Evolutionary conservation across 257 asterid genomes (phyloP).

Genomic region (Penstemon newberryi): DNA sequence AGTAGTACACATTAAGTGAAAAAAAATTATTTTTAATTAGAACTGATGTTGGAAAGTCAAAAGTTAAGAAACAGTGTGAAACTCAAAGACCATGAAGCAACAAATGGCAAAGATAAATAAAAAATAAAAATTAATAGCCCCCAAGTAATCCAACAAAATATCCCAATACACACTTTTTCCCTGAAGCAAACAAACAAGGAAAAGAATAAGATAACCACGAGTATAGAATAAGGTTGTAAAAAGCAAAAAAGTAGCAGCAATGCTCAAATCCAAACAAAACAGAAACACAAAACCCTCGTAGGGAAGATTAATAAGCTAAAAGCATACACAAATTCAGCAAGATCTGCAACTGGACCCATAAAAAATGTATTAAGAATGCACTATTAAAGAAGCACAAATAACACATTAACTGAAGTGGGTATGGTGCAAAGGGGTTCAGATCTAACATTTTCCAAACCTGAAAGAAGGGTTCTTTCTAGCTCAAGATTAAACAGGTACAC

Average conservation of each 20-base stretch:
- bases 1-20: no score
- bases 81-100: no score
- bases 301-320: conserved; percentile 4
- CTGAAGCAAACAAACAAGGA: no score
- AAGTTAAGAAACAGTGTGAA: not conserved
- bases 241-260: conserved; percentile 4
- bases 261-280: not conserved
- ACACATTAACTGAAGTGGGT: conserved; percentile 22
- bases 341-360: conserved; percentile 29
- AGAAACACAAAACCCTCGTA: not conserved
- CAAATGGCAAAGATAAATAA: no score
- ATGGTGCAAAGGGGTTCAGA: conserved; percentile 56
- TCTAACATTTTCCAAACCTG: conserved; percentile 55
- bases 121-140: no score
- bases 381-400: conserved; percentile 22
- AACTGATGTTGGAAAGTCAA: not conserved
- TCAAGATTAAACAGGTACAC: conserved; percentile 12
- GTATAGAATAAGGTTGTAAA: not conserved
- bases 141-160: no score
- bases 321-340: conserved; percentile 17
- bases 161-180: no score
- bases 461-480: not conserved
- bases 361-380: conserved; percentile 9
- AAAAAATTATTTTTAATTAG: not conserved
- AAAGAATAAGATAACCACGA: no score